These are phyloP conservation scores for Tulasnella calospora DNA, from an alignment of 768 basidiomycete genomes.

Conservation along the genomic window DNA sequence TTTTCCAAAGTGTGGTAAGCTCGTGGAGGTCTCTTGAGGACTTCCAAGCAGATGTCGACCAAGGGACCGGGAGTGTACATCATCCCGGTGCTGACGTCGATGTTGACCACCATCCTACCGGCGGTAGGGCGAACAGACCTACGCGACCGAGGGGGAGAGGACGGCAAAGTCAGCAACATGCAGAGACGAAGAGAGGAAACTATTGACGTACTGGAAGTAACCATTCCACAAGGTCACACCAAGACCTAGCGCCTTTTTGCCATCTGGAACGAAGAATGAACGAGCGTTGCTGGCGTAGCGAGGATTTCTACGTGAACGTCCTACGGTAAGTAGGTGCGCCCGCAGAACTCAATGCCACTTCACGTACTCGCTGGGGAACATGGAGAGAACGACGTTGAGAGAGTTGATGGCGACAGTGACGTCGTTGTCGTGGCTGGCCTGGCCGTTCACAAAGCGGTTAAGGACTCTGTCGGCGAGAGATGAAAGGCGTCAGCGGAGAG, in stretches of 20 bases:
- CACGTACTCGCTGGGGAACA: conserved; percentile 54
- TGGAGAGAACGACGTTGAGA: conserved; percentile 67
- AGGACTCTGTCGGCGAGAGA: conserved; percentile 48
- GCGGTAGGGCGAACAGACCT: conserved; percentile 61
- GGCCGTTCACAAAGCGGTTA: conserved; percentile 56
- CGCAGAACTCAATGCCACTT: too few relatives aligned
- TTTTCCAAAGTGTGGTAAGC: background rate
- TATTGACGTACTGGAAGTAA: conserved; percentile 55
- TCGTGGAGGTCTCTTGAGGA: background rate
- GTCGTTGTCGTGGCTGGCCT: conserved; percentile 61
- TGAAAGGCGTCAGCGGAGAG: background rate
- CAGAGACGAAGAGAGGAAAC: background rate
- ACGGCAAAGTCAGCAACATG: background rate
- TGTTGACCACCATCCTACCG: conserved; percentile 61
- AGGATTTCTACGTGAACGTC: conserved; percentile 41
- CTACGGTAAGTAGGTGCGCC: background rate
- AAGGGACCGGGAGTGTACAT: conserved; percentile 60
- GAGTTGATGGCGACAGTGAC: conserved; percentile 61
- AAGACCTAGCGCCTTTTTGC: conserved; percentile 44
- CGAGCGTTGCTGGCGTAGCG: conserved; percentile 55
- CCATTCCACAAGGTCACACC: conserved; percentile 73
- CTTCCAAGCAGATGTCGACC: conserved; percentile 45
- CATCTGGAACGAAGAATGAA: conserved; percentile 63
- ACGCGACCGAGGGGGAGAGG: background rate
- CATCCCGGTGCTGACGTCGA: conserved; percentile 71